Percentiles rank a stretch among this genome's conserved stretches.
Conservation (phyloP, 129 eudicot species). For the Mikania micrantha region DNA sequence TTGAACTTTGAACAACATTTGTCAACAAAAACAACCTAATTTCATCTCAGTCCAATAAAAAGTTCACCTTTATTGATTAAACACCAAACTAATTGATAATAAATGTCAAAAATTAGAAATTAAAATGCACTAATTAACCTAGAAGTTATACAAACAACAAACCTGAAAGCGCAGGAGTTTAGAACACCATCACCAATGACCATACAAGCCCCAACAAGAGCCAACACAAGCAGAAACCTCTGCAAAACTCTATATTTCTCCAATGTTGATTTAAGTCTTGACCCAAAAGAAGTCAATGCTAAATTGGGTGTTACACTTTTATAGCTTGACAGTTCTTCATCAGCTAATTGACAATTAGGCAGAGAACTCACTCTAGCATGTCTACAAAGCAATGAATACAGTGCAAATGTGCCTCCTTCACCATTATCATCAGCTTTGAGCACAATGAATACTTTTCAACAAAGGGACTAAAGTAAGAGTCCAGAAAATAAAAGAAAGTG, state of each 20-base stretch:
- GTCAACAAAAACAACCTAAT: conserved; percentile 10
- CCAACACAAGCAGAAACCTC: conserved; percentile 68
- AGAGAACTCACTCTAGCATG: conserved; percentile 83
- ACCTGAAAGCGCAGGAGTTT: conserved; percentile 95
- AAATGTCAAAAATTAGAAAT: neutral
- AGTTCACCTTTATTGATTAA: neutral
- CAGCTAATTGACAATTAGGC: conserved; percentile 77
- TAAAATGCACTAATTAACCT: neutral
- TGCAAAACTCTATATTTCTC: conserved; percentile 82
- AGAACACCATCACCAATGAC: conserved; percentile 96
- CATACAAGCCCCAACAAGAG: conserved; percentile 97
- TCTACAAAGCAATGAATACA: conserved; percentile 76
- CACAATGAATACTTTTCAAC: conserved; percentile 78
- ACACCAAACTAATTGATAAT: conserved; percentile 4
- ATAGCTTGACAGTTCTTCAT: conserved; percentile 77
- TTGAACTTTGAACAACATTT: neutral
- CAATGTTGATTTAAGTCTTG: conserved; percentile 59
- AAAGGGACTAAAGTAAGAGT: conserved; percentile 84
- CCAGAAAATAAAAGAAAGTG: conserved; percentile 85
- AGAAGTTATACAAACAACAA: neutral
- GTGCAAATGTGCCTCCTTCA: conserved; percentile 97
- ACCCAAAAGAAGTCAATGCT: conserved; percentile 46
- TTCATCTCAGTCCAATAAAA: neutral
- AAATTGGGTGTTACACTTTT: conserved; percentile 46
- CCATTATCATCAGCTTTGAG: conserved; percentile 95